Evolutionary conservation across 2,329 filamentous ascomycete species (phyloP).

Genomic region (Alternaria ethzedia): DNA sequence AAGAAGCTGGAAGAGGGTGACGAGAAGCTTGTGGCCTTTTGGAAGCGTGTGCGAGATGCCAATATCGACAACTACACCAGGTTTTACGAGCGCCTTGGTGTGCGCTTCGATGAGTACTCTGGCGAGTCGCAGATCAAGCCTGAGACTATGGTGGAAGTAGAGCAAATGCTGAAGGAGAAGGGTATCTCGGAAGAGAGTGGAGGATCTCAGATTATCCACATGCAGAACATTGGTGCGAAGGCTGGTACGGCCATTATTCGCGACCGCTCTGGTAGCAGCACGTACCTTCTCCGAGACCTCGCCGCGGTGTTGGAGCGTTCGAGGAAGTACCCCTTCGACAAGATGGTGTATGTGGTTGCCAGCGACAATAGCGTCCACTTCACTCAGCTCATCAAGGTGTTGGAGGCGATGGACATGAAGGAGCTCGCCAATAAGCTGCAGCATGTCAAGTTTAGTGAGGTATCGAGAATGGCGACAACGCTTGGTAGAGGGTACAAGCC

Average conservation of each 20-base stretch:
- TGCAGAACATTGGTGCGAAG: constrained; percentile 72
- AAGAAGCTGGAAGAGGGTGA: constrained; percentile 75
- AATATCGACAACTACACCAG: constrained; percentile 71
- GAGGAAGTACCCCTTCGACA: constrained; percentile 69
- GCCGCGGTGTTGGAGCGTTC: constrained; percentile 73
- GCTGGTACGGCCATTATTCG: constrained; percentile 74
- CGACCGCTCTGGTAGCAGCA: constrained; percentile 75
- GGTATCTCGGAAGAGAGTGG: constrained; percentile 71
- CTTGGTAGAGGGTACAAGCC: constrained; percentile 68
- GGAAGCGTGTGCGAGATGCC: constrained; percentile 70
- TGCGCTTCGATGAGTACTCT: constrained; percentile 73
- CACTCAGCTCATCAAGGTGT: constrained; percentile 77
- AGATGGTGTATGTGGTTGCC: constrained; percentile 82
- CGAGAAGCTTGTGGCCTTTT: constrained; percentile 64
- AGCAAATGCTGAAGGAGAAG: constrained; percentile 67
- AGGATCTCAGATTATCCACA: constrained; percentile 76
- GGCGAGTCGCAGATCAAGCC: constrained; percentile 77
- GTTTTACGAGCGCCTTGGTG: constrained; percentile 73
- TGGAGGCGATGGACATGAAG: constrained; percentile 72
- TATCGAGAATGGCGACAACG: constrained; percentile 52
- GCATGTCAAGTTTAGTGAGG: constrained; percentile 78
- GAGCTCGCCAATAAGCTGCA: constrained; percentile 72
- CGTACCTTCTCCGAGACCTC: constrained; percentile 81
- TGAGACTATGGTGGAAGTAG: constrained; percentile 69
- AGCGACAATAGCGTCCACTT: constrained; percentile 75